These are phyloP conservation scores for Mimosa pudica DNA, from an alignment of 306 rosid genomes.

Conservation along the genomic window DNA sequence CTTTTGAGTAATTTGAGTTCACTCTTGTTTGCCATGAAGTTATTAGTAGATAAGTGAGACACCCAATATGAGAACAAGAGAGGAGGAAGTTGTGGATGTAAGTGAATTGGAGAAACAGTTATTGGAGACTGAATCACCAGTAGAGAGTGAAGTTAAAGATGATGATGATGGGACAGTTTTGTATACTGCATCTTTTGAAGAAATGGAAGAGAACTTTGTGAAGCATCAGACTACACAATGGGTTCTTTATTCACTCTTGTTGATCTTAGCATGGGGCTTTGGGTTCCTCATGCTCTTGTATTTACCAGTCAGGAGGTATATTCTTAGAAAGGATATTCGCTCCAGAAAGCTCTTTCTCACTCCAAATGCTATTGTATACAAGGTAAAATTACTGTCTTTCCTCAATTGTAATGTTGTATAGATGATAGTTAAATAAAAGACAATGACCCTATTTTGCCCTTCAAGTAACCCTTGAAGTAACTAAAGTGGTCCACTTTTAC, in stretches of 20 bases:
- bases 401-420: background rate
- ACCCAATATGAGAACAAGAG: conserved; percentile 45
- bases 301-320: conserved; percentile 67
- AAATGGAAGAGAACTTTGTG: conserved; percentile 66
- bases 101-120: conserved; percentile 66
- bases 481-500: too few relatives aligned
- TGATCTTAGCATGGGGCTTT: conserved; percentile 86
- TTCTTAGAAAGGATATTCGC: conserved; percentile 69
- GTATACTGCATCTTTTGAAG: conserved; percentile 74
- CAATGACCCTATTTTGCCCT: too few relatives aligned
- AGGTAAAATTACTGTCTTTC: conserved; percentile 42
- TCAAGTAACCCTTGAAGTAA: too few relatives aligned
- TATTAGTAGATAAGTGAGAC: background rate
- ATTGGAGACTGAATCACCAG: conserved; percentile 32
- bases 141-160: conserved; percentile 41
- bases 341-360: conserved; percentile 81
- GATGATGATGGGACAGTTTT: conserved; percentile 74
- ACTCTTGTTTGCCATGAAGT: background rate
- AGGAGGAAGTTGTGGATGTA: conserved; percentile 67
- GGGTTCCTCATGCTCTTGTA: conserved; percentile 83
- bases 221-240: conserved; percentile 71
- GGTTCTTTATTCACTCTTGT: conserved; percentile 73
- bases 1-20: background rate
- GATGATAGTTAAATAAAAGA: background rate
- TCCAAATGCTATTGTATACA: conserved; percentile 73